Percentiles rank a stretch among this genome's conserved stretches.
Conservation (phyloP, 1,284 basidiomycete genomes). For the Apiotrichum gamsii region DNA sequence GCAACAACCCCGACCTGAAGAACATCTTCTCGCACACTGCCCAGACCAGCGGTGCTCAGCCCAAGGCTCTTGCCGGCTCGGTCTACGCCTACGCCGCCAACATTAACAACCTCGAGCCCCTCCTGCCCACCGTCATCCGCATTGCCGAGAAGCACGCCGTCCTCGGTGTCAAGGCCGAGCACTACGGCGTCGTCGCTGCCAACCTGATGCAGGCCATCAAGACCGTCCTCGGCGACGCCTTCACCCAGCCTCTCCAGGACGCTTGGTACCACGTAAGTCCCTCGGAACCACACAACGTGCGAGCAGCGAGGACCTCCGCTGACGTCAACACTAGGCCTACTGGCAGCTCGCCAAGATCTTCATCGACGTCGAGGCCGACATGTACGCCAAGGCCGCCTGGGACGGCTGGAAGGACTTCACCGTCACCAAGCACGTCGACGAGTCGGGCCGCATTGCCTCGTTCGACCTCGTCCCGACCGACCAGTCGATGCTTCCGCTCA, state of each 20-base stretch:
- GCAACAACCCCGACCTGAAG: slow-evolving; percentile 25
- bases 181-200: slow-evolving; percentile 34
- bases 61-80: slow-evolving; percentile 30
- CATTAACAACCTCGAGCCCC: slow-evolving; percentile 35
- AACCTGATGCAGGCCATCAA: slow-evolving; percentile 32
- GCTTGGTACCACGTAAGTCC: slow-evolving; percentile 29
- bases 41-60: slow-evolving; percentile 26
- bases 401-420: slow-evolving; percentile 30
- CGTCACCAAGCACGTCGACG: slow-evolving; percentile 24
- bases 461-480: slow-evolving; percentile 31
- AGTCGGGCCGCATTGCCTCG: slow-evolving; percentile 26
- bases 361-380: slow-evolving; percentile 31
- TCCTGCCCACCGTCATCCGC: slow-evolving; percentile 31
- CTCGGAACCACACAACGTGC: not conserved
- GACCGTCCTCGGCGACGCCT: slow-evolving; percentile 33
- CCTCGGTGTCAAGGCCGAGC: slow-evolving; percentile 32
- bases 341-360: slow-evolving; percentile 30
- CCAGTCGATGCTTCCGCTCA: slow-evolving; percentile 20
- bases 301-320: not conserved
- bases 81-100: slow-evolving; percentile 37
- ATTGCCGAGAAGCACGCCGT: slow-evolving; percentile 39
- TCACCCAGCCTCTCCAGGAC: slow-evolving; percentile 30
- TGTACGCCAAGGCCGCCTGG: slow-evolving; percentile 29
- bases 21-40: slow-evolving; percentile 33
- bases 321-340: slow-evolving; percentile 9